Evolutionary conservation across 371 early-diverging fungal species (phyloP), one percentile per base, ranked within the genome.

Genomic region (Mucor piriformis): DNA sequence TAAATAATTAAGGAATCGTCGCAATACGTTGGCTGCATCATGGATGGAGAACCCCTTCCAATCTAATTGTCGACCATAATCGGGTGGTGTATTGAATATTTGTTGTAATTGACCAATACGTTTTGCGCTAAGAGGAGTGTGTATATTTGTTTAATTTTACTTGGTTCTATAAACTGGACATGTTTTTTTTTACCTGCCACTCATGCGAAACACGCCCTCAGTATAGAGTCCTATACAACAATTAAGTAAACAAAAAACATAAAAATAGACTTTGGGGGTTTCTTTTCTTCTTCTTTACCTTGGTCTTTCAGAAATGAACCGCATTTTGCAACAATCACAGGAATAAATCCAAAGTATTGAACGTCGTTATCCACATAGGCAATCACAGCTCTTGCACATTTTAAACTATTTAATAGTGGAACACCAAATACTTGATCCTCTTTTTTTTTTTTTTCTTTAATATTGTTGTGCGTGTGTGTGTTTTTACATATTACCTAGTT

Each of bases 21-120:
- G 74, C 15, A 86, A 63, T 1, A 86, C 72, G 50, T 79, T 82
- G 24, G 86, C 85, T 16, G 86, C 84, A 68, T 88, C 88, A 54
- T 84, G 85, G 7, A 84, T 78, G 10, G 85, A 78, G 63, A 76
- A 85, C 6, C 79, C 78, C 44, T 76, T 63, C 85, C 86, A 86
- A 64, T 83, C 82, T 35, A 84, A 57, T 55, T 79, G 73, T 27
- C 74, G 69, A n/a, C 87, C 86, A 55, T 84, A 84, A 24, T 73
- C 74, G 23, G 82, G 82, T 50, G 81, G 71, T 16, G 78, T 67
- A 48, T 82, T 83, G 44, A 86, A 86, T 35, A 81, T 64, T n/a
- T 74, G 63, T 60, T 88, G 86, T 38, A 88, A 67, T 44, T 82
- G 74, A 13, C 77, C 72, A 40, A 88, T 80, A 27, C 88, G 75